Evolutionary conservation across 805 yeast species (phyloP), one percentile per base, ranked within the genome.

Genomic region (Wickerhamomyces sydowiorum): DNA sequence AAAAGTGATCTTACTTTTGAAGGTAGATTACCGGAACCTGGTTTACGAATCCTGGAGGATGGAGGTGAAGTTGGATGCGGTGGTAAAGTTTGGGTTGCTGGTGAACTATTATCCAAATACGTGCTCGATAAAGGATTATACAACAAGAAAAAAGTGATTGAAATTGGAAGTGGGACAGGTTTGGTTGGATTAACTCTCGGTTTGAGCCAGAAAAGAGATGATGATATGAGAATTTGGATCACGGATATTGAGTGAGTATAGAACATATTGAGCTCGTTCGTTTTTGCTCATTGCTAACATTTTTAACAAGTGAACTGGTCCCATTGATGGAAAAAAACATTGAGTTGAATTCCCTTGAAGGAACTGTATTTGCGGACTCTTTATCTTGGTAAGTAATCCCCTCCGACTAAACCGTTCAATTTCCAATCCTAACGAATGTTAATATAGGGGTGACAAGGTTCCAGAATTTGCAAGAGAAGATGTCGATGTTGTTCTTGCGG

Each of bases 21-120:
- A 32, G 71, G 72, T 1, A 58, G 66, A 37, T 52, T 70, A 20
- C 39, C 46, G 0, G 42, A 52, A 7, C 62, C 62, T 2, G 62
- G 64, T 1, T 54, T 75, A 24, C 53, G 63, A 47, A 66, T 77
- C 22, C 63, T 60, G 43, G 78, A 73, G 47, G 82, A 78, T 50
- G 82, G 81, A 31, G 82, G 82, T 7, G 75, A 69, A 1, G 54
- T 69, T 5, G 83, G 83, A 2, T 78, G 82, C 55, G 83, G 83
- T n/a, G 83, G 83, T 3, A 72, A 75, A 43, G 63, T 77, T 5
- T 77, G 83, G 83, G 66, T 78, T 2, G 80, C 82, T 9, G 83
- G 82, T 15, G 78, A 76, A 41, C 59, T 76, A 36, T 59, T 77
- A 17, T 66, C 79, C 13, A 61, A 71, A 31, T 77, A 75, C 44